A percentile compares a stretch with the other conserved stretches of the same genome.
These are phyloP conservation scores for Alternaria incomplexa DNA, from an alignment of 2,329 filamentous ascomycete genomes.

Conservation along the genomic window DNA sequence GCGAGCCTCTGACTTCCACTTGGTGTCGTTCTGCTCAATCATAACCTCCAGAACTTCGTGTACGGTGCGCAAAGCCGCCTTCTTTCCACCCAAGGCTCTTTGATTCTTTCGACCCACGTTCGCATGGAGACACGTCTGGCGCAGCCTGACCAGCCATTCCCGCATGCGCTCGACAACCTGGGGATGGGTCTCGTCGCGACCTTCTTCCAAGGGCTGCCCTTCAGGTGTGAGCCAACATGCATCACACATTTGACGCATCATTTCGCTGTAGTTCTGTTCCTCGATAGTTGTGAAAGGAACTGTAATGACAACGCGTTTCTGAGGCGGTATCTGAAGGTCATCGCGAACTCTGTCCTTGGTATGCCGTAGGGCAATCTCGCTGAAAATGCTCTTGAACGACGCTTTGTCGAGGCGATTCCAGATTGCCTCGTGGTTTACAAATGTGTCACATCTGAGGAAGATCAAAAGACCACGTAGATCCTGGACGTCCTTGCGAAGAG, in stretches of 20 bases:
- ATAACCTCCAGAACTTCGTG: slow-evolving; percentile 87
- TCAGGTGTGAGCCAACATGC: slow-evolving; percentile 69
- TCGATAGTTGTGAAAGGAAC: slow-evolving; percentile 90
- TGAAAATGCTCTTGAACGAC: slow-evolving; percentile 73
- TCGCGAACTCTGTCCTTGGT: slow-evolving; percentile 81
- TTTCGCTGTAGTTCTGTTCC: slow-evolving; percentile 81
- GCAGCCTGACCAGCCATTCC: slow-evolving; percentile 75
- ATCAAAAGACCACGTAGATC: slow-evolving; percentile 82
- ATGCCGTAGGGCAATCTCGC: slow-evolving; percentile 77
- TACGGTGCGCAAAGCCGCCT: slow-evolving; percentile 77
- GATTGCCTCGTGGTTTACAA: slow-evolving; percentile 65
- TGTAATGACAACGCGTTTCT: slow-evolving; percentile 85
- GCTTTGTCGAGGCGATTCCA: slow-evolving; percentile 75
- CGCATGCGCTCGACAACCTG: slow-evolving; percentile 74
- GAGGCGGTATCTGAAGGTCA: slow-evolving; percentile 79
- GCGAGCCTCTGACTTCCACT: slow-evolving; percentile 72
- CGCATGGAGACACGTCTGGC: slow-evolving; percentile 85
- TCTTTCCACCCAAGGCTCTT: slow-evolving; percentile 65
- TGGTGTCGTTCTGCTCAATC: slow-evolving; percentile 81
- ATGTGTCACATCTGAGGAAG: slow-evolving; percentile 82
- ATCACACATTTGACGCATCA: slow-evolving; percentile 78
- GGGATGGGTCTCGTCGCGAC: slow-evolving; percentile 70
- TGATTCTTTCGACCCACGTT: slow-evolving; percentile 75
- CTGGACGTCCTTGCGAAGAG: slow-evolving; percentile 77
- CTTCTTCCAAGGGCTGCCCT: slow-evolving; percentile 66